phyloP scores from a whole-genome alignment of 1,139 yeast species.

The Sugiyamaella sp. region DNA sequence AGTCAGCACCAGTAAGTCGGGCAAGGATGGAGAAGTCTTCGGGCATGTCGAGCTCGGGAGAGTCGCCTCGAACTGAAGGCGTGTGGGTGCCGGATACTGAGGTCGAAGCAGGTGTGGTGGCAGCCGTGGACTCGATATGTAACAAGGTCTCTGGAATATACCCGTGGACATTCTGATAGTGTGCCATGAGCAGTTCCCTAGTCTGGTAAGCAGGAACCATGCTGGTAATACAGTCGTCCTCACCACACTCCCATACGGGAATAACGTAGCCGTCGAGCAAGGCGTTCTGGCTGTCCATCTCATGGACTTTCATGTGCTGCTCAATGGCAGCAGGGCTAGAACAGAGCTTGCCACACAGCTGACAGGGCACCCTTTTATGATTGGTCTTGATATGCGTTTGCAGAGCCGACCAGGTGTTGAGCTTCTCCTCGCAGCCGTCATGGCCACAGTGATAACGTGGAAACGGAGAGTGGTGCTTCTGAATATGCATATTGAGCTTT shows the following conservation, averaged over 20 bases:
- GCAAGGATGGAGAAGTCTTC: slow-evolving; percentile 11
- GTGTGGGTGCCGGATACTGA: slow-evolving; percentile 9
- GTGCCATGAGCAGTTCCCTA: slow-evolving; percentile 42
- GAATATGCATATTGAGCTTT: slow-evolving; percentile 41
- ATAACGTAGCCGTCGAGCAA: slow-evolving; percentile 18
- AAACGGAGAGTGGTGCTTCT: slow-evolving; percentile 37
- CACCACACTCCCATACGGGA: slow-evolving; percentile 30
- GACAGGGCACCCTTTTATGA: slow-evolving; percentile 73
- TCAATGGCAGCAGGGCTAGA: slow-evolving; percentile 70
- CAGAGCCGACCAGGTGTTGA: slow-evolving; percentile 76
- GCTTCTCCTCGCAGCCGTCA: slow-evolving; percentile 63
- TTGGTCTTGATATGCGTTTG: slow-evolving; percentile 70
- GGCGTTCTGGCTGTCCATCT: slow-evolving; percentile 14
- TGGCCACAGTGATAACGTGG: slow-evolving; percentile 53
- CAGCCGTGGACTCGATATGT: slow-evolving; percentile 18
- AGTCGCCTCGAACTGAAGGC: slow-evolving; percentile 6
- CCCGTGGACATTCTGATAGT: slow-evolving; percentile 48
- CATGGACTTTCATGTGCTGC: slow-evolving; percentile 57
- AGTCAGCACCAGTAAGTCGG: slow-evolving; percentile 44
- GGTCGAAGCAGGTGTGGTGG: slow-evolving; percentile 5
- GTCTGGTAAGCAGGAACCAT: slow-evolving; percentile 13
- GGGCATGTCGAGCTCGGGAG: slow-evolving; percentile 5
- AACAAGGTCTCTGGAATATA: slow-evolving; percentile 34
- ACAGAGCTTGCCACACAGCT: slow-evolving; percentile 70
- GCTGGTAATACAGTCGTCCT: slow-evolving; percentile 23